These are phyloP conservation scores for Penicillium alfredii DNA, from an alignment of 495 filamentous ascomycete species.

Conservation along the genomic window DNA sequence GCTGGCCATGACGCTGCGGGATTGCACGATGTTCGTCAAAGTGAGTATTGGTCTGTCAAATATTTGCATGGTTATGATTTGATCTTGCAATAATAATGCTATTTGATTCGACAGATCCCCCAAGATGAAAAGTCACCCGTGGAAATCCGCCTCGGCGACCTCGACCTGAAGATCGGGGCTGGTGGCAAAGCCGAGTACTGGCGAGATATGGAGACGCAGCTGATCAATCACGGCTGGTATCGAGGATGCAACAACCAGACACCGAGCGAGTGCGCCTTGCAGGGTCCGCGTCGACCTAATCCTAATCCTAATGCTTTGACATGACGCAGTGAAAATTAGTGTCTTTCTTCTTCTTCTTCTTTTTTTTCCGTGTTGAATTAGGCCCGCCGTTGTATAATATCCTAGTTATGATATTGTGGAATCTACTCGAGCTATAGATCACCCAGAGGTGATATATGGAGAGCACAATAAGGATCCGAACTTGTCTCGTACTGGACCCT, in stretches of 20 bases:
- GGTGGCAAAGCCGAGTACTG: slow-evolving; percentile 69
- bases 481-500: no score
- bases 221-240: slow-evolving; percentile 75
- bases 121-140: slow-evolving; percentile 37
- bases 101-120: slow-evolving; percentile 21
- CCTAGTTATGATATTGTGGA: no score
- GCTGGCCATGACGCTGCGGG: slow-evolving; percentile 79
- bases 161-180: slow-evolving; percentile 76
- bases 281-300: slow-evolving; percentile 9
- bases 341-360: neutral
- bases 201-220: slow-evolving; percentile 52
- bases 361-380: slow-evolving; percentile 1
- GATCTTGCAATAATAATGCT: no score
- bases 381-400: no score
- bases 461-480: no score
- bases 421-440: no score
- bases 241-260: slow-evolving; percentile 29
- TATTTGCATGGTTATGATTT: neutral
- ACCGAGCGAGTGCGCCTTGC: slow-evolving; percentile 31
- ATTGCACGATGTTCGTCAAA: slow-evolving; percentile 79
- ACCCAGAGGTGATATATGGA: no score
- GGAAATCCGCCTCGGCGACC: slow-evolving; percentile 74
- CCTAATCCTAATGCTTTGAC: neutral
- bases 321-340: no score
- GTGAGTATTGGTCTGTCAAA: slow-evolving; percentile 29